Percentiles rank a stretch among this genome's conserved stretches.
phyloP scores from a whole-genome alignment of 768 basidiomycete species.

The Suillus sp. region DNA sequence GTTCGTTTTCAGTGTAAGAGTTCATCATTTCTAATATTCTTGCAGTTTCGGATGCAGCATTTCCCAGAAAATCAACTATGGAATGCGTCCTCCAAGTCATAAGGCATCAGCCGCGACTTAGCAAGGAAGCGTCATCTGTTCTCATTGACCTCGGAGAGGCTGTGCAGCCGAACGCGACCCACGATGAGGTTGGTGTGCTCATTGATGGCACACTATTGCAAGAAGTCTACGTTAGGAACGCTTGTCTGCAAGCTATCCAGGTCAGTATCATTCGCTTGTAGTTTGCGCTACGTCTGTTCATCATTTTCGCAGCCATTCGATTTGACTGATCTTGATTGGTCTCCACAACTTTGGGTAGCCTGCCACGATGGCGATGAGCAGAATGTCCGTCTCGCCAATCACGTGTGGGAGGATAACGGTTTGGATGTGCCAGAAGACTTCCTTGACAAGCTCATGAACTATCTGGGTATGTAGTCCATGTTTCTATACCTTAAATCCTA shows the following conservation, averaged over 20 bases:
- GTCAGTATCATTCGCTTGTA: constrained; percentile 40
- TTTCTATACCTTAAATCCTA: neutral
- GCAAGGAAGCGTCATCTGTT: constrained; percentile 80
- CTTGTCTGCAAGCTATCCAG: constrained; percentile 90
- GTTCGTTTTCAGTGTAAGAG: constrained; percentile 20
- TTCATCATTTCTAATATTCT: constrained; percentile 21
- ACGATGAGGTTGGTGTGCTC: constrained; percentile 64
- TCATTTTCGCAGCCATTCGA: no score
- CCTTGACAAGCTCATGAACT: constrained; percentile 56
- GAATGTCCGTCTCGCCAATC: no score
- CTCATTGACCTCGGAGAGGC: constrained; percentile 83
- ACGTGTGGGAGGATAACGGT: no score
- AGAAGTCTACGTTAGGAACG: constrained; percentile 84
- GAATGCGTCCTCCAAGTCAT: constrained; percentile 72
- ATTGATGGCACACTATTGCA: constrained; percentile 75
- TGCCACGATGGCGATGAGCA: no score
- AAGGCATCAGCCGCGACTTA: constrained; percentile 73
- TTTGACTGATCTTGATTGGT: no score
- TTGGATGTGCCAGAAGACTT: constrained; percentile 67
- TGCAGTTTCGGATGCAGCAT: constrained; percentile 67
- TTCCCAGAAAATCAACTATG: constrained; percentile 74
- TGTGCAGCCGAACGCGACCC: constrained; percentile 64
- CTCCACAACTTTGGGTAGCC: no score
- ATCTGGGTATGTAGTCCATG: constrained; percentile 58
- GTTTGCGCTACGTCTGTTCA: constrained; percentile 5